Conservation (phyloP, 2,329 filamentous ascomycete genomes). For the Mycosphaerella arachidis region DNA sequence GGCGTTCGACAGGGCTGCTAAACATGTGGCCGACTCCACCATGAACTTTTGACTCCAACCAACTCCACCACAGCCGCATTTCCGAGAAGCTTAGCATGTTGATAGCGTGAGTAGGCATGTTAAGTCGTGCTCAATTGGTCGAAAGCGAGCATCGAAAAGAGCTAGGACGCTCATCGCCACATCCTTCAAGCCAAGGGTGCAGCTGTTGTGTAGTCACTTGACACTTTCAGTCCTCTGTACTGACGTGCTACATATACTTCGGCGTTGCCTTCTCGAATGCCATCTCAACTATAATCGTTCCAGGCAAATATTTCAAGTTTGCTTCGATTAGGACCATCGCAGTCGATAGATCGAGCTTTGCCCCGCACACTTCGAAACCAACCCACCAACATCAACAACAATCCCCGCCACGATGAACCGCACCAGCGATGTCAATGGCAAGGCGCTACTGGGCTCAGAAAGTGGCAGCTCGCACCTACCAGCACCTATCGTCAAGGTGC, state of each 20-base stretch:
- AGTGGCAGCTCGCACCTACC: slow-evolving; percentile 13
- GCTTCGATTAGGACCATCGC: not conserved
- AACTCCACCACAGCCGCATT: slow-evolving; percentile 1
- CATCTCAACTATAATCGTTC: not conserved
- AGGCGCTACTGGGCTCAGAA: slow-evolving; percentile 32
- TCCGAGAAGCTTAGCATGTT: slow-evolving; percentile 2
- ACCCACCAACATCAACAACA: not conserved
- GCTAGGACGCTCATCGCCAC: slow-evolving; percentile 1
- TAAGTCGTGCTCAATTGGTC: not conserved
- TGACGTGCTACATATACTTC: slow-evolving; percentile 8
- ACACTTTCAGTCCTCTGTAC: not conserved
- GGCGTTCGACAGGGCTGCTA: not conserved
- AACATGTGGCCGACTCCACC: not conserved
- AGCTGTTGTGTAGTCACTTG: not conserved
- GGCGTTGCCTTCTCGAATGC: not conserved
- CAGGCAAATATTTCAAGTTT: not conserved
- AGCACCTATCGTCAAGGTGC: slow-evolving; percentile 53
- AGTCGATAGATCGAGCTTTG: not conserved
- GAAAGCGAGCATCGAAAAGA: not conserved
- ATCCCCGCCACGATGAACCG: slow-evolving; percentile 16
- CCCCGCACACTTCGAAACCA: not conserved
- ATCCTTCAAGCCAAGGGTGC: slow-evolving; percentile 1
- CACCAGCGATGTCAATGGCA: slow-evolving; percentile 31
- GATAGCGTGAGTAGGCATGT: not conserved
- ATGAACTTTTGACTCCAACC: not conserved